Conservation (phyloP, 1,139 yeast species). For the Magnusiomyces magnusii region DNA sequence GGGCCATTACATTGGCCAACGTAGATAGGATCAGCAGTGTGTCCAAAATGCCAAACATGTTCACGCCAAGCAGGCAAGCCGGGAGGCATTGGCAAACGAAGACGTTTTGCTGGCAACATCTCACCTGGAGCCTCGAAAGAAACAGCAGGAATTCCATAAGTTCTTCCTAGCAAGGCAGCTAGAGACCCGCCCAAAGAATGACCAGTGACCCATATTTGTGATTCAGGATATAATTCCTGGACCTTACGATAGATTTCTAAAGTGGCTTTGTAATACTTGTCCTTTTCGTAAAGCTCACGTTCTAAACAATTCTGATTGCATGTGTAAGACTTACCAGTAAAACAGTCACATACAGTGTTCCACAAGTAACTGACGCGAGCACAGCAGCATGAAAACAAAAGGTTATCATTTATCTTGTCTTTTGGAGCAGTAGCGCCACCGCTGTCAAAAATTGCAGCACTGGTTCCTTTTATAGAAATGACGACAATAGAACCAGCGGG, state of each 20-base stretch:
- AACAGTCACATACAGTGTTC: slow-evolving; percentile 96
- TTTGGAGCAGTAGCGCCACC: slow-evolving; percentile 71
- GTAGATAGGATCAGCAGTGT: slow-evolving; percentile 93
- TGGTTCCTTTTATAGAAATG: slow-evolving; percentile 84
- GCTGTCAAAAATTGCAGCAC: slow-evolving; percentile 73
- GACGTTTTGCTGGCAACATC: slow-evolving; percentile 66
- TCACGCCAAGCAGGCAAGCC: slow-evolving; percentile 75
- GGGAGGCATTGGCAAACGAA: slow-evolving; percentile 91
- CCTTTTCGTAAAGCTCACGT: slow-evolving; percentile 61
- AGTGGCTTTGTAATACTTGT: slow-evolving; percentile 75
- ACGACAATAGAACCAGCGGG: slow-evolving; percentile 48
- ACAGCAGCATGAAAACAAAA: slow-evolving; percentile 92
- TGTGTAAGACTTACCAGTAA: slow-evolving; percentile 65
- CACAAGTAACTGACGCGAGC: slow-evolving; percentile 88
- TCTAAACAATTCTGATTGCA: slow-evolving; percentile 89
- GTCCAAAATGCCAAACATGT: slow-evolving; percentile 91
- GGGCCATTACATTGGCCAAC: slow-evolving; percentile 98
- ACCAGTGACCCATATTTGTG: slow-evolving; percentile 83
- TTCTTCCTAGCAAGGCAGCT: slow-evolving; percentile 73
- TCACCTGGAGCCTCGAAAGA: slow-evolving; percentile 96
- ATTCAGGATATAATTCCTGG: slow-evolving; percentile 56
- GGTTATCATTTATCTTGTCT: slow-evolving; percentile 82
- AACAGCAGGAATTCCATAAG: slow-evolving; percentile 85
- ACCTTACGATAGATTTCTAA: slow-evolving; percentile 75
- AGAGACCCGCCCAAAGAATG: slow-evolving; percentile 94